These are phyloP conservation scores for Domatiomyces globalis DNA, from an alignment of 2,329 filamentous ascomycete species.

Conservation along the genomic window DNA sequence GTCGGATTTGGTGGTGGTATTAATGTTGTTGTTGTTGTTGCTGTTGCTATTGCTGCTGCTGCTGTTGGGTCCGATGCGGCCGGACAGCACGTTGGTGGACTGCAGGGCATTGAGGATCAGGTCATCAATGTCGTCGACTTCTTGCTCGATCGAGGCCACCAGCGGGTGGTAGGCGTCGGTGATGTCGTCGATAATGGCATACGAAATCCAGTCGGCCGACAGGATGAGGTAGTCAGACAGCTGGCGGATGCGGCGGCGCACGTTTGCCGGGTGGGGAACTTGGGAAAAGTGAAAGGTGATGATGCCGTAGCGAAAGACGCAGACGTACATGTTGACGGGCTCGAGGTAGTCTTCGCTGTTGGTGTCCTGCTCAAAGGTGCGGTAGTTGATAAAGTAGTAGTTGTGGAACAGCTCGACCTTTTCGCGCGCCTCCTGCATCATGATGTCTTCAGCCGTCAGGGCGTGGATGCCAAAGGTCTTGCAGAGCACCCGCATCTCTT, in stretches of 20 bases:
- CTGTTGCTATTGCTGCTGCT: slow-evolving; percentile 4
- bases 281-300: slow-evolving; percentile 91
- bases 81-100: slow-evolving; percentile 25
- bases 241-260: slow-evolving; percentile 82
- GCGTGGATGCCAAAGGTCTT: slow-evolving; percentile 94
- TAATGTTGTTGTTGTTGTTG: not conserved
- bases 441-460: slow-evolving; percentile 86
- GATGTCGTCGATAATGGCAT: slow-evolving; percentile 95
- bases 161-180: slow-evolving; percentile 90
- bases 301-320: slow-evolving; percentile 91
- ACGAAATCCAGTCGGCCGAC: slow-evolving; percentile 94
- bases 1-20: not conserved
- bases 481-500: slow-evolving; percentile 85
- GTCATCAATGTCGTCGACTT: slow-evolving; percentile 95
- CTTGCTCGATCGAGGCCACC: slow-evolving; percentile 84
- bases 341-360: slow-evolving; percentile 82
- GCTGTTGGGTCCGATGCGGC: no score
- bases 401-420: slow-evolving; percentile 95
- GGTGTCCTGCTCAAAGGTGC: slow-evolving; percentile 89
- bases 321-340: slow-evolving; percentile 92
- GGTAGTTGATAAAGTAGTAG: slow-evolving; percentile 98
- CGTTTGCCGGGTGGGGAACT: slow-evolving; percentile 90
- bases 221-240: slow-evolving; percentile 85
- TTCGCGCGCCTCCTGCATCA: slow-evolving; percentile 92
- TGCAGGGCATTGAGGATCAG: slow-evolving; percentile 72